These are phyloP conservation scores for Ustilago hordei DNA, from an alignment of 1,284 basidiomycete species.

Conservation along the genomic window DNA sequence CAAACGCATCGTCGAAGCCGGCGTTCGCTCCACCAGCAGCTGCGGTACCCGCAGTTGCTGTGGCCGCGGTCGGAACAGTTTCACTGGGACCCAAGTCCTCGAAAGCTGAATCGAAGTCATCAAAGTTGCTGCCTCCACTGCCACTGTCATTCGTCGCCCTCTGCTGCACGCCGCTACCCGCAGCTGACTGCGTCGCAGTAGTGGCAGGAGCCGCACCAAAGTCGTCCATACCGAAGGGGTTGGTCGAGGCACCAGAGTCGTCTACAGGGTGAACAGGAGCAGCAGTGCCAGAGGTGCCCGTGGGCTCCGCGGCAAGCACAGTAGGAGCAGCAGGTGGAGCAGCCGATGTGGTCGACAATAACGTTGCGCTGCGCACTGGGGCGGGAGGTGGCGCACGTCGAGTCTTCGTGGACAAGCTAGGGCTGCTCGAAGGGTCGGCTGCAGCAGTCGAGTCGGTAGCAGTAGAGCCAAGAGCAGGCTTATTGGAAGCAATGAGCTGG, in stretches of 20 bases:
- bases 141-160: constrained; percentile 27
- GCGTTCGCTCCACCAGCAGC: not conserved
- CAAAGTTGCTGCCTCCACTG: constrained; percentile 49
- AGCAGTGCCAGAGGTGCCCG: constrained; percentile 7
- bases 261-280: constrained; percentile 21
- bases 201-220: constrained; percentile 18
- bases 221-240: constrained; percentile 52
- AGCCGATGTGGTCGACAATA: constrained; percentile 28
- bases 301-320: constrained; percentile 27
- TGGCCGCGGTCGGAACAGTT: constrained; percentile 40
- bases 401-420: constrained; percentile 53
- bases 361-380: constrained; percentile 48
- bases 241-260: constrained; percentile 24
- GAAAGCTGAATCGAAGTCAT: constrained; percentile 68
- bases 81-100: constrained; percentile 62
- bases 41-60: constrained; percentile 1
- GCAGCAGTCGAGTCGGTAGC: constrained; percentile 12
- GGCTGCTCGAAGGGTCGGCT: constrained; percentile 23
- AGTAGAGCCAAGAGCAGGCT: constrained; percentile 6
- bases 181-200: constrained; percentile 3
- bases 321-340: constrained; percentile 21
- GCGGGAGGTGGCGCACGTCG: constrained; percentile 62
- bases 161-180: not conserved
- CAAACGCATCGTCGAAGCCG: constrained; percentile 65
- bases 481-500: constrained; percentile 32